A percentile compares a stretch with the other conserved stretches of the same genome.
Conservation (phyloP, 2,329 filamentous ascomycete species). For the Xylariaceae sp. region DNA sequence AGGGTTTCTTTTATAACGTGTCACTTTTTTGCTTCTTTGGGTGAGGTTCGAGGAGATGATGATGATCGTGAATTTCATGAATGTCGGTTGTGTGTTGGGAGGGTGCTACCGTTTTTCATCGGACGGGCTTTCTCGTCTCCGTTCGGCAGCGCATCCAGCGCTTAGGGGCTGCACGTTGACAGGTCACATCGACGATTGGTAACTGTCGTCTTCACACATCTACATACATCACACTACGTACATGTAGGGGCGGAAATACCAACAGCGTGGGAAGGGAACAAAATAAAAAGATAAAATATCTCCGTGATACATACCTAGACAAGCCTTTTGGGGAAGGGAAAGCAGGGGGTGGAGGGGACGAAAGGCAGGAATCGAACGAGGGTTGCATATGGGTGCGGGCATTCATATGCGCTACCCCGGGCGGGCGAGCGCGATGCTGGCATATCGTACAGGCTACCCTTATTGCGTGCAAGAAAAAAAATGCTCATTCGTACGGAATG, state of each 20-base stretch:
- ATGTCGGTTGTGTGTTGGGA: too few relatives aligned
- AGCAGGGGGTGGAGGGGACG: neutral
- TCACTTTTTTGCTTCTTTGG: conserved; percentile 11
- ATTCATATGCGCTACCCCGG: conserved; percentile 14
- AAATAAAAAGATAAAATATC: neutral
- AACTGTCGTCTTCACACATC: neutral
- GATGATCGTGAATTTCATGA: too few relatives aligned
- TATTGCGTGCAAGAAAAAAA: conserved; percentile 3
- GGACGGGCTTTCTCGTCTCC: neutral
- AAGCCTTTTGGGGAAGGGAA: neutral
- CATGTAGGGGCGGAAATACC: neutral
- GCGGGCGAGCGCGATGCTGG: conserved; percentile 7
- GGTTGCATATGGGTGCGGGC: conserved; percentile 15
- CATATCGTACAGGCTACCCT: neutral
- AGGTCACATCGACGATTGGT: neutral
- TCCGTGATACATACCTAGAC: too few relatives aligned
- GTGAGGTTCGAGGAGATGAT: conserved; percentile 5
- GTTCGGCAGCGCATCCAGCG: neutral
- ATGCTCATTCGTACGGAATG: conserved; percentile 3
- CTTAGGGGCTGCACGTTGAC: neutral
- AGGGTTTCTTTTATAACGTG: conserved; percentile 14
- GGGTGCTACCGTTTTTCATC: neutral
- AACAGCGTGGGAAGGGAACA: neutral
- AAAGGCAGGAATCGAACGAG: conserved; percentile 14
- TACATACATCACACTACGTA: neutral